Conservation (phyloP, 306 rosid genomes). For the Amphicarpaea edgeworthii region DNA sequence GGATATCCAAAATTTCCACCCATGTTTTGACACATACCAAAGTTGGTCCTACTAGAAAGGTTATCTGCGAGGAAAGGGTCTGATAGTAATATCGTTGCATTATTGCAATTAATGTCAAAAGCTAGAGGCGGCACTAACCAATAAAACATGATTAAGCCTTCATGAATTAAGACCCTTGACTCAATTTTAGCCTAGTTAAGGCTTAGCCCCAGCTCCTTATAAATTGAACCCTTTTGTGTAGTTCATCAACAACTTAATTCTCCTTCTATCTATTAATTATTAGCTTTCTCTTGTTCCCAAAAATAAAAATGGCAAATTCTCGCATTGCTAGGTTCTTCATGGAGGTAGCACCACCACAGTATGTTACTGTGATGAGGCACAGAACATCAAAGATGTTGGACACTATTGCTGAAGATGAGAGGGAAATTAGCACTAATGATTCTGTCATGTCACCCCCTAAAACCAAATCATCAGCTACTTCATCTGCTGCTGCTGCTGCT, state of each 20-base stretch:
- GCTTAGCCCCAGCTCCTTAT: conserved; percentile 35
- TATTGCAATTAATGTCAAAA: conserved; percentile 55
- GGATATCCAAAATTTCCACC: conserved; percentile 51
- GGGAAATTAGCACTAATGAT: conserved; percentile 54
- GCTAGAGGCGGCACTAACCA: conserved; percentile 68
- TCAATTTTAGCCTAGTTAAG: conserved; percentile 47
- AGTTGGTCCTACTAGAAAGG: conserved; percentile 31
- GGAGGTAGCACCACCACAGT: conserved; percentile 96
- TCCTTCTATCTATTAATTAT: no score
- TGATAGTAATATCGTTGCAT: neutral
- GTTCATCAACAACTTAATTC: no score
- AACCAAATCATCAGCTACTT: conserved; percentile 18
- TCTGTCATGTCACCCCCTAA: conserved; percentile 38
- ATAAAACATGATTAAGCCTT: conserved; percentile 45
- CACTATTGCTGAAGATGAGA: conserved; percentile 87
- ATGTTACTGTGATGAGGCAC: conserved; percentile 81
- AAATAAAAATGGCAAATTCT: conserved; percentile 67
- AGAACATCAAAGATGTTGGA: conserved; percentile 86
- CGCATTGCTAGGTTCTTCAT: conserved; percentile 80
- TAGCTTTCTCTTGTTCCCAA: neutral
- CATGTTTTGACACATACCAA: conserved; percentile 52
- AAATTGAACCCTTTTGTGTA: conserved; percentile 46
- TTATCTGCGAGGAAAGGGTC: conserved; percentile 33
- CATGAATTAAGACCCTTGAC: conserved; percentile 49
- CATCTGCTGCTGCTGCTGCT: conserved; percentile 47